Percentiles rank a stretch among this genome's conserved stretches.
phyloP scores from a whole-genome alignment of 2,329 filamentous ascomycete genomes.

The Phyllosticta capitalensis region DNA sequence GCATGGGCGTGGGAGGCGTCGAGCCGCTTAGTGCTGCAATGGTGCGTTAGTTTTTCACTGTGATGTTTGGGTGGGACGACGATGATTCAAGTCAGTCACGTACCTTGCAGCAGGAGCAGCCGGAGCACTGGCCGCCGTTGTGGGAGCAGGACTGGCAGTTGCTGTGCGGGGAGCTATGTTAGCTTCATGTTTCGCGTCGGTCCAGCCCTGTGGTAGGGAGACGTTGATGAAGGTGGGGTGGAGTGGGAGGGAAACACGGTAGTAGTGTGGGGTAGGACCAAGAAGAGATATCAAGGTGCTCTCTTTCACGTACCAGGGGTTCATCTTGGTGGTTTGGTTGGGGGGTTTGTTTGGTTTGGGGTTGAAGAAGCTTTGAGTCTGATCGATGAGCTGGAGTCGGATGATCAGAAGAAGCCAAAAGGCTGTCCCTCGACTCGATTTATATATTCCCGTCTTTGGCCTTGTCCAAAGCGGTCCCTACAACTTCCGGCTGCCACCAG shows the following conservation, averaged over 20 bases:
- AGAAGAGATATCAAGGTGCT: neutral
- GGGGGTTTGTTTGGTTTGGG: neutral
- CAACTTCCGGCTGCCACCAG: neutral
- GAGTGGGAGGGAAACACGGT: neutral
- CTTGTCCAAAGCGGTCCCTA: neutral
- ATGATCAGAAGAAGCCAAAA: neutral
- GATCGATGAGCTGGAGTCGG: neutral
- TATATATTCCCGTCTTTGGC: neutral
- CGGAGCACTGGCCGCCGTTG: conserved; percentile 22
- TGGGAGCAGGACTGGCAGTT: conserved; percentile 23
- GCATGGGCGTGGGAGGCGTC: neutral
- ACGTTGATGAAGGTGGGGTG: neutral
- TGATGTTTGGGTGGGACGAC: neutral
- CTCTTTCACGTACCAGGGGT: conserved; percentile 13
- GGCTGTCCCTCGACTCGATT: neutral
- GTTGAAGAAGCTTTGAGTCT: neutral
- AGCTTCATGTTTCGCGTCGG: neutral
- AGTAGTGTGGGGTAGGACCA: neutral
- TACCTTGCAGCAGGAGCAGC: conserved; percentile 23
- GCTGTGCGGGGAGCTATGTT: neutral
- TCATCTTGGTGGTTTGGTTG: conserved; percentile 10
- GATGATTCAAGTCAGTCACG: conserved; percentile 1
- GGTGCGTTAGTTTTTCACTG: neutral
- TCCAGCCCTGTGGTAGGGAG: neutral
- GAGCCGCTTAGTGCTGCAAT: neutral